Percentiles rank a stretch among this genome's conserved stretches.
These are phyloP conservation scores for Leptodermis oblonga DNA, from an alignment of 257 asterid species.

Conservation along the genomic window DNA sequence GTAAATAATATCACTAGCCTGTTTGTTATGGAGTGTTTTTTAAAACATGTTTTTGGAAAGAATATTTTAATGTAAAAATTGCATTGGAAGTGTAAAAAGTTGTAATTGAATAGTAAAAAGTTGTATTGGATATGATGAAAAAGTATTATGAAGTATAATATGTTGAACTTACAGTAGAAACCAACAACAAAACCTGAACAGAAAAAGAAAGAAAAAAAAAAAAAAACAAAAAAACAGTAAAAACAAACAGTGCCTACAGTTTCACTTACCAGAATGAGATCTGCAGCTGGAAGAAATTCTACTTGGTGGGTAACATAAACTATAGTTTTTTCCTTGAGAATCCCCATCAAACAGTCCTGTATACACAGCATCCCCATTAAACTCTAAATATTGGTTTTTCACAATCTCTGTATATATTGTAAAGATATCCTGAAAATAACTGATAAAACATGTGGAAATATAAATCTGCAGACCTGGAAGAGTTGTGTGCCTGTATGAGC, in stretches of 20 bases:
- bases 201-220: too few species aligned
- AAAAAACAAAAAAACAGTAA: too few species aligned
- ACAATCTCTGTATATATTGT: not conserved
- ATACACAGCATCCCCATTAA: slow-evolving; percentile 3
- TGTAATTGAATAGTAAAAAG: too few species aligned
- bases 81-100: too few species aligned
- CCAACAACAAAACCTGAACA: too few species aligned
- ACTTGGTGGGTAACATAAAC: slow-evolving; percentile 92
- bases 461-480: slow-evolving; percentile 48
- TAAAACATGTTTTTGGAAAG: too few species aligned
- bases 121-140: too few species aligned
- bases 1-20: not conserved
- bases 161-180: too few species aligned
- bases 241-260: too few species aligned
- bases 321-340: slow-evolving; percentile 79
- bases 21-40: too few species aligned
- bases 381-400: not conserved
- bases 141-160: too few species aligned
- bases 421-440: not conserved
- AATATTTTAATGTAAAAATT: too few species aligned
- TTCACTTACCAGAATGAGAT: slow-evolving; percentile 72
- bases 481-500: slow-evolving; percentile 94
- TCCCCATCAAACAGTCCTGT: slow-evolving; percentile 92
- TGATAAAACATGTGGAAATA: slow-evolving; percentile 3
- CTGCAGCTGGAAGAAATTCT: slow-evolving; percentile 95